phyloP scores from a whole-genome alignment of 2,329 filamentous ascomycete species.

The Cylindrodendrum hubeiense region DNA sequence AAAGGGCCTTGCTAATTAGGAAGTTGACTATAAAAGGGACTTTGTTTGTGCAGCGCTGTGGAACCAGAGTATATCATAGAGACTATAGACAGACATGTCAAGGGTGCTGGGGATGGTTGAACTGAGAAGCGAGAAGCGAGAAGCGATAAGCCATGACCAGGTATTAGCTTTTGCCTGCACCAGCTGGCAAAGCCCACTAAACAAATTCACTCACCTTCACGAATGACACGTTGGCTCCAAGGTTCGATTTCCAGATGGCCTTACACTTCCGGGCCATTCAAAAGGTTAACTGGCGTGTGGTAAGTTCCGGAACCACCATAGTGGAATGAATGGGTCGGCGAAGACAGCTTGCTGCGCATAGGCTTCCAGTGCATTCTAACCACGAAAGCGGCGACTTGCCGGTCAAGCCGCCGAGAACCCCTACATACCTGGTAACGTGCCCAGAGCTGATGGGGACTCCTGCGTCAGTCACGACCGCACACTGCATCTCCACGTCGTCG shows the following conservation, averaged over 20 bases:
- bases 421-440: no score
- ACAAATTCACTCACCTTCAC: no score
- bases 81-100: background rate
- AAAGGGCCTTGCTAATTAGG: background rate
- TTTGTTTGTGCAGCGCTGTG: background rate
- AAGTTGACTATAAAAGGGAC: background rate
- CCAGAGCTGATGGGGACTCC: background rate
- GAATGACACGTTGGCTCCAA: no score
- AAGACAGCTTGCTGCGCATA: no score
- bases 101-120: background rate
- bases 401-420: slow-evolving; percentile 13
- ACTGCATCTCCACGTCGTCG: background rate
- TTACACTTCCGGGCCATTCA: no score
- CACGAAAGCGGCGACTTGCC: background rate
- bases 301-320: no score
- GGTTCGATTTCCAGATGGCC: no score
- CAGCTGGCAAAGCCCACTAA: no score
- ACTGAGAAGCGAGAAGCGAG: background rate
- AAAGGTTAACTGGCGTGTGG: no score
- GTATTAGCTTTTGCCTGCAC: background rate
- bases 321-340: no score
- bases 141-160: slow-evolving; percentile 1
- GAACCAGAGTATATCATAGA: background rate
- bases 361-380: background rate
- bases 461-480: background rate